Conservation (phyloP, 495 filamentous ascomycete genomes). For the Aspergillus haitiensis region DNA sequence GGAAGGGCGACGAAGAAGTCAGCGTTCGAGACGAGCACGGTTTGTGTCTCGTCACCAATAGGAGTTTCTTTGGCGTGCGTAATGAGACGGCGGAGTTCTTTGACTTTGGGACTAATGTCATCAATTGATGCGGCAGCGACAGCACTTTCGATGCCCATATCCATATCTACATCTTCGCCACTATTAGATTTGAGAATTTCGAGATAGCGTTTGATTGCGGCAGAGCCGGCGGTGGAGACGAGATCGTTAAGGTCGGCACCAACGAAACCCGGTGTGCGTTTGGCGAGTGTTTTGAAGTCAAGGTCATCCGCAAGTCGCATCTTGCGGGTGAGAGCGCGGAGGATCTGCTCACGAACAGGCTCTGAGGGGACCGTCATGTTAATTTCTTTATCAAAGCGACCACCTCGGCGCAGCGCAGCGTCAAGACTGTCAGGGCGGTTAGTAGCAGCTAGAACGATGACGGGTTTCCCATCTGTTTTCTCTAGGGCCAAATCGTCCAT, state of each 20-base stretch:
- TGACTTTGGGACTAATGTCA: conserved; percentile 43
- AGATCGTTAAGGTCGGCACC: conserved; percentile 89
- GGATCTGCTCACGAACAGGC: conserved; percentile 75
- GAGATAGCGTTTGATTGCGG: conserved; percentile 61
- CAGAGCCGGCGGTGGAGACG: conserved; percentile 69
- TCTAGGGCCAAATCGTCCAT: conserved; percentile 82
- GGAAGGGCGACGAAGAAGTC: conserved; percentile 79
- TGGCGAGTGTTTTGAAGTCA: conserved; percentile 77
- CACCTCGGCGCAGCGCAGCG: conserved; percentile 79
- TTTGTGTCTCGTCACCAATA: conserved; percentile 43
- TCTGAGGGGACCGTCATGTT: conserved; percentile 95
- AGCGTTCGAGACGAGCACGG: conserved; percentile 53
- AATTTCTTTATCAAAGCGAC: conserved; percentile 90
- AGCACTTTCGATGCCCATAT: conserved; percentile 54
- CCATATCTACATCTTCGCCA: conserved; percentile 56
- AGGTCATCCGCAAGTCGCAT: conserved; percentile 69
- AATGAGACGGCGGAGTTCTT: conserved; percentile 55
- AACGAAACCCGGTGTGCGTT: conserved; percentile 89
- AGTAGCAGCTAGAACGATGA: conserved; percentile 90
- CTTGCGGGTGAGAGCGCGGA: conserved; percentile 73
- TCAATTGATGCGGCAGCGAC: conserved; percentile 14
- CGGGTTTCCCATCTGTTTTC: conserved; percentile 81
- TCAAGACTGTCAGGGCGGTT: conserved; percentile 91
- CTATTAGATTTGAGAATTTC: conserved; percentile 52
- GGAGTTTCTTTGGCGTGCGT: conserved; percentile 52